A percentile compares a stretch with the other conserved stretches of the same genome.
Conservation (phyloP, 352 stramenopile species). For the Phytophthora agathidicida region DNA sequence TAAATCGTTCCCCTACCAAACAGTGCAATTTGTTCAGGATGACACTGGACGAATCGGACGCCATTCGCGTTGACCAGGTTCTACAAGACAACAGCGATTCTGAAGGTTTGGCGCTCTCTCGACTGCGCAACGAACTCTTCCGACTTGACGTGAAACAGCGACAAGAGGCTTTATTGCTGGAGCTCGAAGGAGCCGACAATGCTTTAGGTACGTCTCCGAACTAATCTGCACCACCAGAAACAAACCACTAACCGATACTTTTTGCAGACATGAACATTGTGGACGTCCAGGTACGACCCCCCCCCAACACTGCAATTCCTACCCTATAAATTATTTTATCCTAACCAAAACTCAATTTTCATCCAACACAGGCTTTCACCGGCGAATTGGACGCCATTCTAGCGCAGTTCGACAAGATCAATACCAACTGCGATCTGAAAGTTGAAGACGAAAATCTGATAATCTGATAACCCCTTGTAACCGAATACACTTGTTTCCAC, state of each 20-base stretch:
- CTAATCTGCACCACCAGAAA: no score
- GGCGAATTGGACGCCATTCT: conserved; percentile 59
- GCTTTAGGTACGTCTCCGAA: conserved; percentile 38
- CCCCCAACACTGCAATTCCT: background rate
- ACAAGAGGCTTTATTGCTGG: conserved; percentile 40
- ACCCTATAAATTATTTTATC: background rate
- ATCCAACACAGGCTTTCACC: conserved; percentile 35
- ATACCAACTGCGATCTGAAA: background rate
- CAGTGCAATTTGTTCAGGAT: conserved; percentile 20
- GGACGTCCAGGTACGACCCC: conserved; percentile 45
- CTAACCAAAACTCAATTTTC: no score
- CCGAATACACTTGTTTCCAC: conserved; percentile 2
- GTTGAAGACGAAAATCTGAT: conserved; percentile 28
- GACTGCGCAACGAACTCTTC: conserved; percentile 54
- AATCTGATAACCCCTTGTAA: conserved; percentile 25
- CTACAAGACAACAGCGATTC: conserved; percentile 1
- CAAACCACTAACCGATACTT: no score
- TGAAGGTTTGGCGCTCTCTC: conserved; percentile 18
- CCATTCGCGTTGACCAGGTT: conserved; percentile 22
- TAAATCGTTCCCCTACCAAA: background rate
- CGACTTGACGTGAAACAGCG: conserved; percentile 59
- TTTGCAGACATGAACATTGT: conserved; percentile 45
- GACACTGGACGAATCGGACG: conserved; percentile 19
- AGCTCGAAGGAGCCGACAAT: conserved; percentile 40
- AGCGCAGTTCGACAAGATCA: conserved; percentile 43